Base-by-base conservation (phyloP, 2,329 filamentous ascomycete genomes). In the Fusarium temperatum region DNA sequence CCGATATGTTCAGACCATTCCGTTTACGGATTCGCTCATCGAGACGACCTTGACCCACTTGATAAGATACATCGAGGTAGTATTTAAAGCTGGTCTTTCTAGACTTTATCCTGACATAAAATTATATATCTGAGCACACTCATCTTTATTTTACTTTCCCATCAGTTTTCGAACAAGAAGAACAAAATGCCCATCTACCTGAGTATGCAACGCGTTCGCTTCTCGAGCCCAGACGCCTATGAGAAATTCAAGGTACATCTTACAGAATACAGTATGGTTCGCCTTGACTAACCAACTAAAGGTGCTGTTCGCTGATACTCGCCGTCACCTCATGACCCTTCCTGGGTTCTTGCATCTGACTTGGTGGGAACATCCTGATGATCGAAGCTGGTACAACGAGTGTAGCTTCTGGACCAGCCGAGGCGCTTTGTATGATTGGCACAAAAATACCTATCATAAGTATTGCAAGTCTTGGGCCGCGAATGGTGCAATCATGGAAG, bases 391-490 rank as follows among this genome's bases (percentile, higher is more conserved):
- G 58, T 74, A 74, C 20, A 75, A 75, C 6, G 70, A 75, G 13
- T 75, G 68, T 32, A 75, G 67, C 39, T 72, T 75, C 20, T 75
- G 73, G 70, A 75, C 74, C 5, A 74, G 70, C 42, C 59, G 64
- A 14, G 73, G 74, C 0, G 64, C 70, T 0, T 55, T 75, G 2
- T 70, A 75, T 30, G 68, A 72, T 38, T 75, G 73, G 70, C 73
- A 75, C n/a, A 75, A 67, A 30, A 72, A 74, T 18, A 75, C 68
- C 3, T 75, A 75, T 35, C 70, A 74, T 9, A 74, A 75, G 30
- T 44, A 72, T 53, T 75, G 73, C 59, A 75, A 75, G 50, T n/a
- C 55, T 2, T 74, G 70, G 73, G 70, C 73, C 0, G 56, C 58
- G 0, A 74, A 75, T 9, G 70, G 70, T 3, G 73, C 68, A 39